Evolutionary conservation across 106 monocot genomes (phyloP).

Genomic region (Ottelia alismoides): DNA sequence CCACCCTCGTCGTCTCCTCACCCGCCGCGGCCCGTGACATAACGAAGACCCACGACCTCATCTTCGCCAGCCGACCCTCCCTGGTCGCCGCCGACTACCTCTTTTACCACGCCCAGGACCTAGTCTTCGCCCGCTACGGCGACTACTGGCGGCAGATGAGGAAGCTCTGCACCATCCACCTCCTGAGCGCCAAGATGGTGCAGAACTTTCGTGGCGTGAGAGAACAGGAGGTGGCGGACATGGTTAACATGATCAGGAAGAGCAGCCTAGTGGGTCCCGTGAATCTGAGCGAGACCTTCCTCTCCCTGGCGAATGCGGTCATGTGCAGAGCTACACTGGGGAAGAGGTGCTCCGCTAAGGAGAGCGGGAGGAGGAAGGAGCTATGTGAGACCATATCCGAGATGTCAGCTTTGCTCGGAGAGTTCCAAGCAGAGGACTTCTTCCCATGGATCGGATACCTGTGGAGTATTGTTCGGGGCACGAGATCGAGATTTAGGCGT

Average conservation of each 20-base stretch:
- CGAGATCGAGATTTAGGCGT: too few relatives aligned
- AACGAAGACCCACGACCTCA: background rate
- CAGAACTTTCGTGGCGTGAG: background rate
- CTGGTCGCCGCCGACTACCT: background rate
- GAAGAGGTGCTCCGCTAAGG: background rate
- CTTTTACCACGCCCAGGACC: background rate
- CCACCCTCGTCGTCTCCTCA: background rate
- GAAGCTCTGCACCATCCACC: background rate
- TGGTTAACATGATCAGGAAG: background rate
- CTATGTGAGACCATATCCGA: background rate
- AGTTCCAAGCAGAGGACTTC: background rate
- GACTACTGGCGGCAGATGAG: background rate
- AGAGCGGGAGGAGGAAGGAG: background rate
- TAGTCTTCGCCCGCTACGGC: background rate
- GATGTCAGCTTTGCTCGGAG: background rate
- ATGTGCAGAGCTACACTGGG: background rate
- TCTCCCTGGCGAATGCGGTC: background rate
- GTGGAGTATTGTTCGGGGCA: background rate
- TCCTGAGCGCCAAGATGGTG: background rate
- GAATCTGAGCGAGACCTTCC: background rate
- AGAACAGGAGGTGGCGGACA: background rate
- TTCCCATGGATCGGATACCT: background rate
- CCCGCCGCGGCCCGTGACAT: background rate
- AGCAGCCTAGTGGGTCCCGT: background rate
- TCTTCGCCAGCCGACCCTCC: background rate